Percentiles rank a stretch among this genome's conserved stretches.
Evolutionary conservation across 768 basidiomycete species (phyloP).

Genomic region (Hydnomerulius pinastri): DNA sequence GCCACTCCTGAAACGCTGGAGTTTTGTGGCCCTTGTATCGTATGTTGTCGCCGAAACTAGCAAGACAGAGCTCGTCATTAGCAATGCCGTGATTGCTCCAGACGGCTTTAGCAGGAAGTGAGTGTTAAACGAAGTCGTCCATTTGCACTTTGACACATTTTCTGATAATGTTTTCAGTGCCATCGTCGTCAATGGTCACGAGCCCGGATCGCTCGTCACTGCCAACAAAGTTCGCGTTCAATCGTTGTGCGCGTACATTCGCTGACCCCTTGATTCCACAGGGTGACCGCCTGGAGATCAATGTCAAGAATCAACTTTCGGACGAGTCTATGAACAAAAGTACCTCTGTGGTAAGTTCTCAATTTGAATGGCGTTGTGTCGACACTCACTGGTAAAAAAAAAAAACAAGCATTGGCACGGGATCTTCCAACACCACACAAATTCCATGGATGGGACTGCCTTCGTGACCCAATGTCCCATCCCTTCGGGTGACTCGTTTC

Average conservation of each 20-base stretch:
- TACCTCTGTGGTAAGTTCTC: conserved; percentile 41
- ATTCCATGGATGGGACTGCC: conserved; percentile 46
- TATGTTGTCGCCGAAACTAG: conserved; percentile 13
- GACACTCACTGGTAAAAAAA: conserved; percentile 1
- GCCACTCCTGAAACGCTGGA: conserved; percentile 7
- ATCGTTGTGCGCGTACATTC: neutral
- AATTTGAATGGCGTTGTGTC: neutral
- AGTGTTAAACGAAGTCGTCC: conserved; percentile 1
- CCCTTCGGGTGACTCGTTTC: conserved; percentile 37
- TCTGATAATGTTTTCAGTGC: conserved; percentile 21
- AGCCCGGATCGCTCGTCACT: conserved; percentile 42
- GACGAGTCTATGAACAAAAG: conserved; percentile 40
- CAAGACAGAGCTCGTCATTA: conserved; percentile 32
- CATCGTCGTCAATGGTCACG: conserved; percentile 42
- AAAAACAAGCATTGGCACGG: conserved; percentile 47
- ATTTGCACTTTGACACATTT: neutral
- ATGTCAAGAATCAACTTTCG: conserved; percentile 41
- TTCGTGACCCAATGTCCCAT: conserved; percentile 53
- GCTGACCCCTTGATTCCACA: conserved; percentile 11
- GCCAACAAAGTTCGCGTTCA: conserved; percentile 36
- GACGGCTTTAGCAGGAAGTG: conserved; percentile 42
- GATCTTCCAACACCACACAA: conserved; percentile 42
- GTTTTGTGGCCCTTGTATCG: conserved; percentile 9
- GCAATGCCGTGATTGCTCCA: conserved; percentile 43
- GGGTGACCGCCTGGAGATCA: conserved; percentile 43